Evolutionary conservation across 1,284 basidiomycete species (phyloP), one percentile per base, ranked within the genome.

Genomic region (Rhodotorula sp.): DNA sequence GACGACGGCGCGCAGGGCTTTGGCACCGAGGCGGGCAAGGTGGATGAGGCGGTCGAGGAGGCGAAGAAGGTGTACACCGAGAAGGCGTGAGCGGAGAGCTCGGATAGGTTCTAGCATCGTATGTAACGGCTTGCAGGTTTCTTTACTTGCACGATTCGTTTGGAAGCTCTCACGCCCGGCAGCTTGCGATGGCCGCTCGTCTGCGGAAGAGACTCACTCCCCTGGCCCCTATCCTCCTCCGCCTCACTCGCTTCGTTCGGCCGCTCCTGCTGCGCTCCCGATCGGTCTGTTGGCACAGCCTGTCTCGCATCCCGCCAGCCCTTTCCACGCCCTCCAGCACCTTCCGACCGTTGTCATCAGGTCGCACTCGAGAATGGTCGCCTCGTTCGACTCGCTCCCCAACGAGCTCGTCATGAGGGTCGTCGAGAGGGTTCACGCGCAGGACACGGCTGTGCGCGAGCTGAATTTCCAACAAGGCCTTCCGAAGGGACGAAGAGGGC

Each of bases 1-100:
- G 91, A 92, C 71, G 94, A 97, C 61, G 86, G 87, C 67, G 90
- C 90, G 5, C 92, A 94, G 79, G 94, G 94, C 59, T 88, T 94
- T 29, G 94, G 94, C 57, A 82, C 84, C 19, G 86, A 92, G 75
- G 81, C 85, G 5, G 82, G 83, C 55, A 90, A 88, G 82, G 83
- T 94, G 5, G 82, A 86, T 32, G 91, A 92, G 72, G 94, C 92
- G 2, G 79, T 95, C 46, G 81, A 39, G 39, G 60, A 48, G 39
- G 74, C 74, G 17, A 56, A 69, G 65, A 57, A 60, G 64, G 46
- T 69, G n/a, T 73, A 65, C 41, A 44, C 54, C 8, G 67, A 34
- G 34, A 48, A 34, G 32, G 53, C 32, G 2, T 54, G 51, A 53
- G 29, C 13, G 6, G 48, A 9, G 6, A 9, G n/a, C n/a, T n/a